Base-by-base conservation (phyloP, 495 filamentous ascomycete genomes). In the Massariosphaeria phaeospora region DNA sequence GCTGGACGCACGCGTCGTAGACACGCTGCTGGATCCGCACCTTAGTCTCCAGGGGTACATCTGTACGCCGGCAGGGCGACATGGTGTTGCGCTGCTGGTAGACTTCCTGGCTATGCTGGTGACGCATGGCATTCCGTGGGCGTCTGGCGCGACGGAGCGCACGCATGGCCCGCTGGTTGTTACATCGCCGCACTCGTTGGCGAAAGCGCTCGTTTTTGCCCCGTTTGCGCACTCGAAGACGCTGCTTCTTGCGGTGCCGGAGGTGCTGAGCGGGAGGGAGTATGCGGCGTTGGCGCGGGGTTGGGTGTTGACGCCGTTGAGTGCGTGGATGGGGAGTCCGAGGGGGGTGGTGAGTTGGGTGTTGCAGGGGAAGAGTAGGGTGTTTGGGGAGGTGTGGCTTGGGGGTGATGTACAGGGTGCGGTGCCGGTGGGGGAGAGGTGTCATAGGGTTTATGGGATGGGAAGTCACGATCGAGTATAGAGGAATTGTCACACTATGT, bases 61-160 rank as follows among this genome's bases (percentile, higher is more conserved):
- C 8, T 2, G 11, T 7, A 41, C n/a, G 2, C 44, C 44, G 1
- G 52, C 45, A 8, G 52, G 49, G 9, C 45, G 21, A 1, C 17
- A 15, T 0, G 27, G 18, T 6, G 15, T 52, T 13, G 38, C 58
- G 11, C 21, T 38, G 1, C 30, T 61, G 0, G 10, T 61, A 5
- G 27, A 51, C 18, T 33, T 52, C 11, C 21, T 61, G 8, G n/a
- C 23, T 6, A 26, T 27, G 5, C 17, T 61, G n/a, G 46, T 61
- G 7, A 45, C 58, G 18, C 31, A 42, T 24, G 58, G 58, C n/a
- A 52, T 61, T 10, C 51, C 58, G 12, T 61, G 58, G 58, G 44
- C 58, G 4, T 29, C 29, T 1, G 51, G 52, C 1, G 46, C 52
- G 2, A 51, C 38, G 9, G 58, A 61, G 29, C 30, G 35, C 8